phyloP scores from a whole-genome alignment of 1,139 yeast species.

The Hemisphaericaspora subhashii region DNA sequence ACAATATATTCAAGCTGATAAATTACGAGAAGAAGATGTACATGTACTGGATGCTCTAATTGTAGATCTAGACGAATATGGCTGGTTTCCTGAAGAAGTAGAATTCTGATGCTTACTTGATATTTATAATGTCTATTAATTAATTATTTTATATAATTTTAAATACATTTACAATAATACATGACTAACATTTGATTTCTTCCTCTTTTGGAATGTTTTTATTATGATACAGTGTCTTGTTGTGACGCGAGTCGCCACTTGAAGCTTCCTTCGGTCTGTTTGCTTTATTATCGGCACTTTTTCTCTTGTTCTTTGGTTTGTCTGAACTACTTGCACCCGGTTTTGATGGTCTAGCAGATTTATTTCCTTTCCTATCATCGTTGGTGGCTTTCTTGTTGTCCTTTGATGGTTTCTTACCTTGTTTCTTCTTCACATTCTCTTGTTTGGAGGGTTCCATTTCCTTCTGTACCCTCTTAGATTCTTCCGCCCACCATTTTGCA shows the following conservation, averaged over 20 bases:
- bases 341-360: background rate
- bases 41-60: slow-evolving; percentile 36
- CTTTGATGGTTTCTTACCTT: slow-evolving; percentile 2
- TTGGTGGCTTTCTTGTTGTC: slow-evolving; percentile 2
- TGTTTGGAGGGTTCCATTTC: slow-evolving; percentile 26
- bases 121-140: background rate
- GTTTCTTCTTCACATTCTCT: slow-evolving; percentile 6
- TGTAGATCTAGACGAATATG: slow-evolving; percentile 48
- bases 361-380: background rate
- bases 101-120: slow-evolving; percentile 16
- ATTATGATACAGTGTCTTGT: slow-evolving; percentile 3
- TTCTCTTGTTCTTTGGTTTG: background rate
- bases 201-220: background rate
- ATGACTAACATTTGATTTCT: slow-evolving; percentile 3
- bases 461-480: slow-evolving; percentile 57
- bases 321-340: background rate
- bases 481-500: slow-evolving; percentile 81
- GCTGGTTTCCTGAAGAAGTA: slow-evolving; percentile 69
- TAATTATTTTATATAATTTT: slow-evolving; percentile 2
- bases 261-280: background rate
- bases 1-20: slow-evolving; percentile 47
- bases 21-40: slow-evolving; percentile 51
- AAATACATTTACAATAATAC: slow-evolving; percentile 1
- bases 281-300: slow-evolving; percentile 1
- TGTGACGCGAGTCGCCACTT: background rate